Base-by-base conservation (phyloP, 2,329 filamentous ascomycete genomes). In the Rhytidhysteron rufulum region DNA sequence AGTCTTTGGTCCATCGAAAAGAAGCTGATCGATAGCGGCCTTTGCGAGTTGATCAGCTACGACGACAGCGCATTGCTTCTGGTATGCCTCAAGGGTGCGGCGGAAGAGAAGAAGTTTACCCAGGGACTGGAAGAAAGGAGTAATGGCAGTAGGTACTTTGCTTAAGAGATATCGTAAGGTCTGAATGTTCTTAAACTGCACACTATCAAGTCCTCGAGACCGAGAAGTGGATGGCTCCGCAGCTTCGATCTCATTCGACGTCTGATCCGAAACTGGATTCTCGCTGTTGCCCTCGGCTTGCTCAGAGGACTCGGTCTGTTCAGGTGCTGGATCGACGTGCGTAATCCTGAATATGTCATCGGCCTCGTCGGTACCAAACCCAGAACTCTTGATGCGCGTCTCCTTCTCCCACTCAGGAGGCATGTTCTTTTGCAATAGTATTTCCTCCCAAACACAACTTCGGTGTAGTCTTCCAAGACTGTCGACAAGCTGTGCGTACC, bases 371-470 rank as follows among this genome's bases (percentile, higher is more conserved):
- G 58, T 58, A 32, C 63, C 63, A 41, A 67, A 65, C 6, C 63
- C 60, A 20, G 58, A 57, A 39, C 62, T 63, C 40, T 62, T 62
- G 27, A 72, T 65, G 19, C 69, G 64, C 10, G 70, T 71, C 30
- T 66, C 62, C 34, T 67, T 65, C 45, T 69, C 69, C 83, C 83
- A 86, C 43, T 81, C 73, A 27, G 82, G 75, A 1, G 91, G 88
- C 35, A 95, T 83, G 38, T 79, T 74, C 37, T 80, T 82, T 49
- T 85, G 78, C 32, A 96, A 72, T 1, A 83, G 71, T 25, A 90
- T 85, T 49, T 94, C 86, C 63, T 98, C 91, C 64, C 83, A 84
- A n/a, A 95, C 75, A 43, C 88, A 86, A 38, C 84, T 83, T 31
- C 86, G 79, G 49, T 96, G 77, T 13, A 98, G 70, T 18, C 82